Conservation (phyloP, 306 rosid genomes). For the Elaeagnus macrophylla region DNA sequence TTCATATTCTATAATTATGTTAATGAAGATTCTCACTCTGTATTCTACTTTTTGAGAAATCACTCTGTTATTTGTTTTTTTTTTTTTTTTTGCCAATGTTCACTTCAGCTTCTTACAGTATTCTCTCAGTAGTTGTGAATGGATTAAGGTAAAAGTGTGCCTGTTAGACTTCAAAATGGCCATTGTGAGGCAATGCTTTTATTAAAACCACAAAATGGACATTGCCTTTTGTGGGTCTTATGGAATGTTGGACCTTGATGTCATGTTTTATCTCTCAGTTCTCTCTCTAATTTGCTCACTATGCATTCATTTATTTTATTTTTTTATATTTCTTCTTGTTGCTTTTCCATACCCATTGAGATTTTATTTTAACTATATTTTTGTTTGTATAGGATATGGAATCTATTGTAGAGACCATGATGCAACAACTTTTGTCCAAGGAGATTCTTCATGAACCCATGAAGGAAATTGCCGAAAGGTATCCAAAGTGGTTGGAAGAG, state of each 20-base stretch:
- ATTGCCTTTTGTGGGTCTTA: neutral
- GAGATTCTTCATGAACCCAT: constrained; percentile 94
- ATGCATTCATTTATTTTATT: neutral
- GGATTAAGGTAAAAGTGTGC: too few relatives aligned
- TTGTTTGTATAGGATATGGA: constrained; percentile 60
- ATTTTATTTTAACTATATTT: constrained; percentile 4
- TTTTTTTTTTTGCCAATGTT: neutral
- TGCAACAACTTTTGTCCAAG: constrained; percentile 91
- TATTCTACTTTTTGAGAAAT: too few relatives aligned
- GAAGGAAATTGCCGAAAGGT: constrained; percentile 92
- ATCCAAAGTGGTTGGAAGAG: constrained; percentile 93
- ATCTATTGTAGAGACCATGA: constrained; percentile 85
- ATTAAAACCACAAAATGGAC: neutral
- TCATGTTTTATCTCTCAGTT: neutral
- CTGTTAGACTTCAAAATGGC: too few relatives aligned
- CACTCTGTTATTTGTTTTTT: neutral
- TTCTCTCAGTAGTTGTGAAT: neutral
- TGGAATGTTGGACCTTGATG: neutral
- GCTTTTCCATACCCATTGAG: neutral
- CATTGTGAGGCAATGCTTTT: too few relatives aligned
- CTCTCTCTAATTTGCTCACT: neutral
- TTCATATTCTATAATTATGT: too few relatives aligned
- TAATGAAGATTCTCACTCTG: too few relatives aligned
- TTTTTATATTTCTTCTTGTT: neutral
- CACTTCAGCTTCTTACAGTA: neutral